phyloP scores from a whole-genome alignment of 768 basidiomycete genomes.

The Suillus decipiens region DNA sequence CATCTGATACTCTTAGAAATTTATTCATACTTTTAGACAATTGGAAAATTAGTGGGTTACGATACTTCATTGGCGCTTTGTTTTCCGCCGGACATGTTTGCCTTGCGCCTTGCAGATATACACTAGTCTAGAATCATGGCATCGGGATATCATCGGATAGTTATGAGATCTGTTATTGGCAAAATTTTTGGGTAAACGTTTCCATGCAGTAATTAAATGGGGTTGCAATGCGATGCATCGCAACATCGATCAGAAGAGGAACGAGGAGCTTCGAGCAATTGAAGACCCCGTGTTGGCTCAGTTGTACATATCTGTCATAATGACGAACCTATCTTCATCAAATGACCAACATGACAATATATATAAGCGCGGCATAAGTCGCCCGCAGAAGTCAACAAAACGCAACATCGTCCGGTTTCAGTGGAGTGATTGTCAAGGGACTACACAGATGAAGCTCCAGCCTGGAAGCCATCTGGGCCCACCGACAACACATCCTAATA shows the following conservation, averaged over 20 bases:
- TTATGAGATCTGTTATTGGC: background rate
- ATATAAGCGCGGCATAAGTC: background rate
- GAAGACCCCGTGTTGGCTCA: background rate
- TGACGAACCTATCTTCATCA: background rate
- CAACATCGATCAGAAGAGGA: background rate
- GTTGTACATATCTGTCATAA: background rate
- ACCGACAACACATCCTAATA: background rate
- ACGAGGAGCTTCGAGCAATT: background rate
- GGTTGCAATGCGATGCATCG: background rate
- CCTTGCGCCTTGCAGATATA: background rate
- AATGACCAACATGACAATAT: background rate
- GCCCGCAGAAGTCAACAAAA: background rate
- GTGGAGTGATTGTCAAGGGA: background rate
- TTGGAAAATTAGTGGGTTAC: too few relatives aligned
- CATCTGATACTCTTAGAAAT: slow-evolving; percentile 31
- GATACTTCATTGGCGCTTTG: background rate
- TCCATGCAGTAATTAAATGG: background rate
- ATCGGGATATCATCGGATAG: background rate
- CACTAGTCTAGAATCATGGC: background rate
- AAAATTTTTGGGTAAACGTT: background rate
- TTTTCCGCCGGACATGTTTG: background rate
- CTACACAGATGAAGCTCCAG: background rate
- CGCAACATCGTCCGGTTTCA: background rate
- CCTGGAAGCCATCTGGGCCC: background rate
- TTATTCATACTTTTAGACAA: background rate